phyloP scores from a whole-genome alignment of 108 stramenopile species.

The Ochromonas danica region DNA sequence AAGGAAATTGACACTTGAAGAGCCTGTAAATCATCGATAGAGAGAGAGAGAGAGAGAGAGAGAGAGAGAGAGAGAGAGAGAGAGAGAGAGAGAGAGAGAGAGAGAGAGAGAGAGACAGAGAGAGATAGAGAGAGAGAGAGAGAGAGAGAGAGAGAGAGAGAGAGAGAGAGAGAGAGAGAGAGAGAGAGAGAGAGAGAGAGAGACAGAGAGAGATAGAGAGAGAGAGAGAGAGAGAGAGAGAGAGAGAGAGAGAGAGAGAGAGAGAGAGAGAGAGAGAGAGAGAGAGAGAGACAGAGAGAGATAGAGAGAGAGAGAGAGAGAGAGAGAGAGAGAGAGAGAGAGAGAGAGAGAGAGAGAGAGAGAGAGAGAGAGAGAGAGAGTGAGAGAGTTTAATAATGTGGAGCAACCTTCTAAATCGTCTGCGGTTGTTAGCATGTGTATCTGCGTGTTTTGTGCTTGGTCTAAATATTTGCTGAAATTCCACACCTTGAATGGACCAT shows the following conservation, averaged over 20 bases:
- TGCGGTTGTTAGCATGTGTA: slow-evolving; percentile 15
- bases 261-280: too few relatives aligned
- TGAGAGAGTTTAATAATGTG: slow-evolving; percentile 1
- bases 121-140: too few relatives aligned
- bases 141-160: not conserved
- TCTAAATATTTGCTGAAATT: slow-evolving; percentile 17
- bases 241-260: too few relatives aligned
- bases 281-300: too few relatives aligned
- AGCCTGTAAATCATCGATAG: slow-evolving; percentile 15
- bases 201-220: too few relatives aligned
- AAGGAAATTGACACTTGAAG: slow-evolving; percentile 16
- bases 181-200: too few relatives aligned
- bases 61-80: not conserved
- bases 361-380: too few relatives aligned
- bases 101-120: not conserved
- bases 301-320: too few relatives aligned
- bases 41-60: slow-evolving; percentile 5
- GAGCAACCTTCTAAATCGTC: slow-evolving; percentile 9
- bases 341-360: too few relatives aligned
- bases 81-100: not conserved
- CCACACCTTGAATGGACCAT: slow-evolving; percentile 14
- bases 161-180: not conserved
- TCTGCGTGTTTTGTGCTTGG: slow-evolving; percentile 14
- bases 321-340: too few relatives aligned
- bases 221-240: too few relatives aligned